Percentiles rank a stretch among this genome's conserved stretches.
Evolutionary conservation across 139 green algal species (phyloP).

Genomic region (Coelastrella sp.): DNA sequence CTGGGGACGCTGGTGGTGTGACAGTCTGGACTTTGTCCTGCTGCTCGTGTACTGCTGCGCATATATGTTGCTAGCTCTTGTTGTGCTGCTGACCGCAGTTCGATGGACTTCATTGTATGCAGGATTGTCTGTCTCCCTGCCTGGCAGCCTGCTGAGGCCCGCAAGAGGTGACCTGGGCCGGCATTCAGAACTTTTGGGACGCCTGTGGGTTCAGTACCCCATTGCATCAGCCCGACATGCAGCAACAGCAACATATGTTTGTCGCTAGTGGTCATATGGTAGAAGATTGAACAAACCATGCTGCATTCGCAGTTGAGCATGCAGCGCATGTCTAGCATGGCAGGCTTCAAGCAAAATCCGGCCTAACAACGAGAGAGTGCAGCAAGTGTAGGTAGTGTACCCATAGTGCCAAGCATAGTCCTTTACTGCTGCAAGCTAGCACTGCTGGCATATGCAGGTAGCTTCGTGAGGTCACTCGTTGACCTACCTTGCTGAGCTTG

Average conservation of each 20-base stretch:
- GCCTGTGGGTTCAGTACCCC: background rate
- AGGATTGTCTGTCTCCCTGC: background rate
- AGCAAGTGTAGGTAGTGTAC: too few species aligned
- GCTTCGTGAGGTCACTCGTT: background rate
- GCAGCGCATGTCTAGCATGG: too few species aligned
- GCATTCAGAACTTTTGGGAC: slow-evolving; percentile 5
- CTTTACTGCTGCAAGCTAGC: background rate
- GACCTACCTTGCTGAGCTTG: background rate
- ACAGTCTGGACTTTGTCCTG: background rate
- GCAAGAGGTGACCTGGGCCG: slow-evolving; percentile 11
- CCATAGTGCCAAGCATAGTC: too few species aligned
- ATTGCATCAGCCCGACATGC: background rate
- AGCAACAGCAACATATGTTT: background rate
- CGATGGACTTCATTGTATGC: background rate
- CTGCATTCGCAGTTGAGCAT: too few species aligned
- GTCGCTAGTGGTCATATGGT: background rate
- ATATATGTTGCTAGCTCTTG: background rate
- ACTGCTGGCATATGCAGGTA: background rate
- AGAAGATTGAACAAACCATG: too few species aligned
- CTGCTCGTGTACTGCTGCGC: background rate
- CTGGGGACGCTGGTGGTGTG: slow-evolving; percentile 9
- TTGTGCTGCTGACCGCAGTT: background rate
- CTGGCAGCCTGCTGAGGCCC: background rate
- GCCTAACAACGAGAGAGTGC: too few species aligned
- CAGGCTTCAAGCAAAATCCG: too few species aligned